Conservation (phyloP, 78 protist genomes). For the Anaeramoeba ignava region DNA sequence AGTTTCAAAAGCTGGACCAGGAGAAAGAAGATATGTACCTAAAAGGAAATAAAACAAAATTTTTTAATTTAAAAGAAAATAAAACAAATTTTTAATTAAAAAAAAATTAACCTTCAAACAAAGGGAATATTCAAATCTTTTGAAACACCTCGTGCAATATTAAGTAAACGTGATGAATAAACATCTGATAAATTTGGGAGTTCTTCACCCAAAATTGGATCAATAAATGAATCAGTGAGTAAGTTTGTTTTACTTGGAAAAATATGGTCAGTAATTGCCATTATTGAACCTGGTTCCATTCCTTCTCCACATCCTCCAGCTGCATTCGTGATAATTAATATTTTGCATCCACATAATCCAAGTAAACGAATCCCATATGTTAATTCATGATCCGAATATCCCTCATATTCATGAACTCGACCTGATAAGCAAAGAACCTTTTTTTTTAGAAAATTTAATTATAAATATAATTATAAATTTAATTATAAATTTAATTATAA, state of each 20-base stretch:
- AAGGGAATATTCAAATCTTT: slow-evolving; percentile 14
- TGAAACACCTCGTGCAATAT: not conserved
- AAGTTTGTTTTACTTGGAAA: not conserved
- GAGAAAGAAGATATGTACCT: slow-evolving; percentile 8
- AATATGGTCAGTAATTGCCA: slow-evolving; percentile 19
- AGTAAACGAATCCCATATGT: slow-evolving; percentile 12
- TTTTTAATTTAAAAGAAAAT: not conserved
- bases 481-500: no score
- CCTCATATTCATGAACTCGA: slow-evolving; percentile 18
- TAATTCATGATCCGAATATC: slow-evolving; percentile 11
- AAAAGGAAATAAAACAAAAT: not conserved
- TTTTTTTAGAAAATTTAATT: no score
- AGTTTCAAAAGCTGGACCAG: slow-evolving; percentile 40
- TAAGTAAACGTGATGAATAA: slow-evolving; percentile 3
- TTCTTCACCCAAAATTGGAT: slow-evolving; percentile 1
- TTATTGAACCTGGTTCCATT: slow-evolving; percentile 14
- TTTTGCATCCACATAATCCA: slow-evolving; percentile 20
- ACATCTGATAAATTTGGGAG: not conserved
- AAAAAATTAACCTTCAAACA: slow-evolving; percentile 28
- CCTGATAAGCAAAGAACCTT: slow-evolving; percentile 23
- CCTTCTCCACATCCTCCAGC: slow-evolving; percentile 28
- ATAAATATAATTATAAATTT: no score
- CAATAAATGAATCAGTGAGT: slow-evolving; percentile 2
- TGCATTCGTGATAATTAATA: slow-evolving; percentile 21
- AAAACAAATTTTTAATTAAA: no score